phyloP scores from a whole-genome alignment of 176 grass and related monocot species.

The Zoysia pacifica region DNA sequence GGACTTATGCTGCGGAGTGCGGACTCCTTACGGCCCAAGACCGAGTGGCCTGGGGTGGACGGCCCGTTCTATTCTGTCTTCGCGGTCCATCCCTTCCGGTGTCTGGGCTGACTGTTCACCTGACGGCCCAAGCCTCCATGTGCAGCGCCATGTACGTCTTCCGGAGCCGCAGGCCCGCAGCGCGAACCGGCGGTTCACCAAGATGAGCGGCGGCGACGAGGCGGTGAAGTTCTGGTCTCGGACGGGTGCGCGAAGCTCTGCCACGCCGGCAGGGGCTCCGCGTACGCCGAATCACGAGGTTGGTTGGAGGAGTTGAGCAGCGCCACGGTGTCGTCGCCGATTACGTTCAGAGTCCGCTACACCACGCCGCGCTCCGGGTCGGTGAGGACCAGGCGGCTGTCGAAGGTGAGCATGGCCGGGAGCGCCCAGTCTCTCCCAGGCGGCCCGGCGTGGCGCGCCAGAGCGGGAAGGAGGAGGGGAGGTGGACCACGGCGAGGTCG shows the following conservation, averaged over 20 bases:
- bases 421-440: conserved; percentile 32
- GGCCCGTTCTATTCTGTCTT: no score
- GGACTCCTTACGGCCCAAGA: no score
- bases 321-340: conserved; percentile 38
- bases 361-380: conserved; percentile 20
- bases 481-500: conserved; percentile 67
- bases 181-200: conserved; percentile 47
- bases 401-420: conserved; percentile 62
- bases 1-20: no score
- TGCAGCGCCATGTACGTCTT: conserved; percentile 48
- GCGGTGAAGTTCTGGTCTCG: conserved; percentile 67
- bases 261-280: conserved; percentile 24
- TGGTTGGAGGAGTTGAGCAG: conserved; percentile 66
- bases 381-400: conserved; percentile 48
- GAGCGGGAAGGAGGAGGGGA: conserved; percentile 58
- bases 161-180: conserved; percentile 27
- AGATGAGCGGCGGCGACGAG: conserved; percentile 45
- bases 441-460: conserved; percentile 52
- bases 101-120: no score
- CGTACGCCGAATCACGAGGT: conserved; percentile 36
- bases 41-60: no score
- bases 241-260: conserved; percentile 66
- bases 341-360: conserved; percentile 37
- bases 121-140: conserved; percentile 34
- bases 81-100: no score